Conservation (phyloP, 441 rosid genomes). For the Jatropha podagrica region DNA sequence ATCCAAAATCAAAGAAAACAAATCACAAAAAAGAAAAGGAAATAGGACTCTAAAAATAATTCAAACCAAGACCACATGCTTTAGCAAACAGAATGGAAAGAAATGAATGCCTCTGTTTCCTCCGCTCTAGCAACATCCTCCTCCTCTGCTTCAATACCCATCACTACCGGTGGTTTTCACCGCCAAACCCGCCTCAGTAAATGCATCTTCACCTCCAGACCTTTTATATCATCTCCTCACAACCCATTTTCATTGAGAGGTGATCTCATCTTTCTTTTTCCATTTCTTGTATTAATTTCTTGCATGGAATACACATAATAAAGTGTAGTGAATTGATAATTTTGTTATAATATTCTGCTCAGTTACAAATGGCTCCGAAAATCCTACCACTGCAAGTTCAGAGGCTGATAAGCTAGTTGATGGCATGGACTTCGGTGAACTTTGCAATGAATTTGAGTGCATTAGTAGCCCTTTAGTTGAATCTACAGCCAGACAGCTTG, state of each 20-base stretch:
- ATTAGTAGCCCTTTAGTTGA: constrained; percentile 85
- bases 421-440: constrained; percentile 77
- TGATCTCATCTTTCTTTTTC: constrained; percentile 3
- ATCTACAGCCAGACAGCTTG: constrained; percentile 82
- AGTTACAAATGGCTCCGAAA: constrained; percentile 48
- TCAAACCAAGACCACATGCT: constrained; percentile 20
- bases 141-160: constrained; percentile 20
- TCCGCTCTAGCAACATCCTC: constrained; percentile 31
- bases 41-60: constrained; percentile 6
- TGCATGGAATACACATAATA: background rate
- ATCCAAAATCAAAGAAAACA: constrained; percentile 19
- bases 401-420: constrained; percentile 73
- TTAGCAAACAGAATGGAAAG: constrained; percentile 39
- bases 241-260: constrained; percentile 36
- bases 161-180: constrained; percentile 15
- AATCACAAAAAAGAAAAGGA: constrained; percentile 9
- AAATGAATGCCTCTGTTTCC: constrained; percentile 38
- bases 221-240: constrained; percentile 5
- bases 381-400: constrained; percentile 29
- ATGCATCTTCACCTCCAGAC: constrained; percentile 20
- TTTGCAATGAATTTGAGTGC: constrained; percentile 90
- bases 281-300: background rate
- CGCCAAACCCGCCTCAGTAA: constrained; percentile 11
- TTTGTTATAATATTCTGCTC: background rate
- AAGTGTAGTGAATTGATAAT: constrained; percentile 7